These are phyloP conservation scores for Umbellularia californica DNA, from an alignment of 164 flowering plant species.

Conservation along the genomic window DNA sequence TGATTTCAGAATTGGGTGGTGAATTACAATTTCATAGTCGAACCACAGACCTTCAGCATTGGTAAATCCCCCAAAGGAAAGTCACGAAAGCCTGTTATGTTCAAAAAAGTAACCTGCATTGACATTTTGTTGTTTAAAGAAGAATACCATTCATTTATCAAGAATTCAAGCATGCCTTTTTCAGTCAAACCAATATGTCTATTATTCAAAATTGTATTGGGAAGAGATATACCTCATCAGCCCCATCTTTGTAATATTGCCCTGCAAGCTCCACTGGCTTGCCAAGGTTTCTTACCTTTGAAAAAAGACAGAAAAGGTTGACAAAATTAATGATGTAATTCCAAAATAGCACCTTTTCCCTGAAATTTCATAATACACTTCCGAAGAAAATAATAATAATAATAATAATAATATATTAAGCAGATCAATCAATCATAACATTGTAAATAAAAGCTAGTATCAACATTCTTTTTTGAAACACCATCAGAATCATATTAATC, in stretches of 20 bases:
- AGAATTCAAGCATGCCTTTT: not conserved
- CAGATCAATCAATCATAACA: not conserved
- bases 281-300: conserved; percentile 92
- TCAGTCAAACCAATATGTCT: not conserved
- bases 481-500: too few species aligned
- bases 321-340: conserved; percentile 3
- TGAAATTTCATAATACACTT: too few species aligned
- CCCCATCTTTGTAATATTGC: conserved; percentile 89
- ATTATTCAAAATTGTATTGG: not conserved
- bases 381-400: not conserved
- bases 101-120: conserved; percentile 85
- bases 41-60: conserved; percentile 77
- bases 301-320: conserved; percentile 1
- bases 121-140: conserved; percentile 7
- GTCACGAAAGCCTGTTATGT: conserved; percentile 95
- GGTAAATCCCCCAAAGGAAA: conserved; percentile 96
- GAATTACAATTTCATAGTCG: conserved; percentile 4
- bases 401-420: not conserved
- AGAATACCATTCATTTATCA: not conserved
- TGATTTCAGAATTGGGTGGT: not conserved
- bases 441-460: not conserved
- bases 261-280: conserved; percentile 97
- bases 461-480: too few species aligned
- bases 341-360: not conserved
- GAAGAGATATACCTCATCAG: conserved; percentile 78